phyloP scores from a whole-genome alignment of 2,329 filamentous ascomycete species.

The Ophiosphaerella narmari region DNA sequence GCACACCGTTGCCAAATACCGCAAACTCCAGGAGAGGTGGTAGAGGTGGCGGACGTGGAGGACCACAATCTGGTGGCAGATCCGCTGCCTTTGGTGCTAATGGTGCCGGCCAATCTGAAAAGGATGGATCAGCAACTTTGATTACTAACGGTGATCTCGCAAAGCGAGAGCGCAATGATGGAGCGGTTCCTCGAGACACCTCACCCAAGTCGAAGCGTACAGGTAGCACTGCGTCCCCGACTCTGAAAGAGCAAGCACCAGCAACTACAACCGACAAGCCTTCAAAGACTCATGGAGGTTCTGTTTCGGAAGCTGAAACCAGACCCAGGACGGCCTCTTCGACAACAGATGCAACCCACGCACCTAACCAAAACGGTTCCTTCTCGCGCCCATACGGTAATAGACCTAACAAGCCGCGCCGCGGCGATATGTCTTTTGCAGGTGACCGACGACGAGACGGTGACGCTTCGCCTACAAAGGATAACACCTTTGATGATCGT shows the following conservation, averaged over 20 bases:
- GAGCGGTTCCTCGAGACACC: constrained; percentile 27
- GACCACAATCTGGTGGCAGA: constrained; percentile 60
- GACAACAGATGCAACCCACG: constrained; percentile 21
- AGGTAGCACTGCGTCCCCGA: constrained; percentile 37
- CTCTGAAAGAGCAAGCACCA: constrained; percentile 32
- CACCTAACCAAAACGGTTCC: constrained; percentile 26
- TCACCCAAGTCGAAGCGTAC: constrained; percentile 44
- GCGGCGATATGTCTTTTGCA: constrained; percentile 32
- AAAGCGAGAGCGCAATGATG: constrained; percentile 40
- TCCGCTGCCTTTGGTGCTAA: constrained; percentile 48
- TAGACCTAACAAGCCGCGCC: constrained; percentile 36
- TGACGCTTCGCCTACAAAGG: constrained; percentile 38
- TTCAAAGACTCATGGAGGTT: constrained; percentile 20
- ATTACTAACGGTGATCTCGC: constrained; percentile 37
- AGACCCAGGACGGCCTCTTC: constrained; percentile 25
- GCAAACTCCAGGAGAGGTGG: constrained; percentile 45
- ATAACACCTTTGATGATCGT: constrained; percentile 35
- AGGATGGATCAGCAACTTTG: constrained; percentile 33
- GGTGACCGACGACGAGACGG: constrained; percentile 41
- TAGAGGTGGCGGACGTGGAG: constrained; percentile 59
- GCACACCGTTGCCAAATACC: constrained; percentile 72
- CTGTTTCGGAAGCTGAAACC: constrained; percentile 28
- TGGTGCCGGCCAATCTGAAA: constrained; percentile 45
- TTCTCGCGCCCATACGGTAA: constrained; percentile 38
- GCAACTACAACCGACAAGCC: constrained; percentile 30